Conservation (phyloP, 345 rosid species). For the Passiflora organensis region DNA sequence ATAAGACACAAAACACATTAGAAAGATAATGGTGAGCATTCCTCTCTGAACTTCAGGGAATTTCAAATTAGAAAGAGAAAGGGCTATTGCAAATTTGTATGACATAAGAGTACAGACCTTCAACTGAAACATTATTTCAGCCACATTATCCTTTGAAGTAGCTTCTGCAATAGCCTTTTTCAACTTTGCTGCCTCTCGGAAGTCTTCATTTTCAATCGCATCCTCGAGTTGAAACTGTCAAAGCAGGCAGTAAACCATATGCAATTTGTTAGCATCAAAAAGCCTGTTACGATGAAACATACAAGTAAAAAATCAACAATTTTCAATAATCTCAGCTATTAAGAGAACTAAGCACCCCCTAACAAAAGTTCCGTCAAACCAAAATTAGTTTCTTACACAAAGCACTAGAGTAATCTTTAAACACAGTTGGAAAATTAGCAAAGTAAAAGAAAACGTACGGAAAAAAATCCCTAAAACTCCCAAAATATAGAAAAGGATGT, state of each 20-base stretch:
- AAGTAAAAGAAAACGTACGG: background rate
- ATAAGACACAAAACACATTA: slow-evolving; percentile 14
- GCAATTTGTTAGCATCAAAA: too few relatives aligned
- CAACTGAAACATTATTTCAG: slow-evolving; percentile 73
- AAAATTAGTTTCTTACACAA: too few relatives aligned
- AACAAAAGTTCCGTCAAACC: too few relatives aligned
- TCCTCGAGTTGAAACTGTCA: slow-evolving; percentile 84
- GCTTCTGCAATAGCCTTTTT: slow-evolving; percentile 69
- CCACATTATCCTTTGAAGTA: slow-evolving; percentile 58
- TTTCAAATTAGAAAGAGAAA: background rate
- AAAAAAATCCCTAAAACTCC: background rate
- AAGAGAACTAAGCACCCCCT: too few relatives aligned
- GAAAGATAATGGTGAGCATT: slow-evolving; percentile 9
- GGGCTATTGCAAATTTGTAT: background rate
- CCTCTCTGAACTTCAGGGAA: background rate
- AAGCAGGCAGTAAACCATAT: slow-evolving; percentile 4
- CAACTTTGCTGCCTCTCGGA: slow-evolving; percentile 75
- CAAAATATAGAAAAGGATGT: background rate
- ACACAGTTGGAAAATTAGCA: background rate
- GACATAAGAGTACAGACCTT: slow-evolving; percentile 42
- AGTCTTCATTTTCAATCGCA: slow-evolving; percentile 83
- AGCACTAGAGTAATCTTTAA: too few relatives aligned
- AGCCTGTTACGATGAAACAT: too few relatives aligned
- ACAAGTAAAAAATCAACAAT: too few relatives aligned
- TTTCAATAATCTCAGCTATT: too few relatives aligned